Base-by-base conservation (phyloP, 306 rosid genomes). In the Astragalus membranaceus region DNA sequence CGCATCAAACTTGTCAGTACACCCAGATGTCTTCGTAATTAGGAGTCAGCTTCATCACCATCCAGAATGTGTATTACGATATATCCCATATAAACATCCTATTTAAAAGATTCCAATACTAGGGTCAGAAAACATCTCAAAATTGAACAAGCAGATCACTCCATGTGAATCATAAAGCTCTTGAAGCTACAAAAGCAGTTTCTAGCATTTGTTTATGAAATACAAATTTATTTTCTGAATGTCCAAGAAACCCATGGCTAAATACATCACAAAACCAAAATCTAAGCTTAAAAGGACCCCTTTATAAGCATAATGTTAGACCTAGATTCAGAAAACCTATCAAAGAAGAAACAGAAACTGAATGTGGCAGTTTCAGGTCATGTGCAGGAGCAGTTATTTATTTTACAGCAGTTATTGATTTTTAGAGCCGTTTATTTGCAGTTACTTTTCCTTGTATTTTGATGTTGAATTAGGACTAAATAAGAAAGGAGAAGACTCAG, bases 31-130 rank as follows among this genome's bases (percentile, higher is more conserved):
- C 86, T 70, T 86, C 86, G 70, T 86, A 81, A 60, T 67, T 74
- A 86, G 75, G 85, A 79, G 83, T 84, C 88, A 58, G 86, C 88
- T 84, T 84, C 91, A 63, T 86, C 91, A 84, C 76, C 91, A 64
- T 84, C 88, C 85, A 77, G 78, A 79, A 70, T 47, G 85, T 70
- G 86, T 81, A 76, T 77, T 79, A 84, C 62, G 83, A 81, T 69
- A 86, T 63, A 86, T 76, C 83, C 84, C 83, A 81, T 69, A 86
- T 71, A 84, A 81, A 86, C 69, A 81, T 79, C 91, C 91, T 84
- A 86, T 74, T 81, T 86, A 81, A 86, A 70, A 86, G 86, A 84
- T 79, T 77, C 77, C 85, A 86, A 79, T 73, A 75, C 83, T 75
- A 64, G 57, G 70, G 86, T 84, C 83, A 86, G 91, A 86, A 83